phyloP scores from a whole-genome alignment of 202 grass and related monocot species.

The Carex arenaria region DNA sequence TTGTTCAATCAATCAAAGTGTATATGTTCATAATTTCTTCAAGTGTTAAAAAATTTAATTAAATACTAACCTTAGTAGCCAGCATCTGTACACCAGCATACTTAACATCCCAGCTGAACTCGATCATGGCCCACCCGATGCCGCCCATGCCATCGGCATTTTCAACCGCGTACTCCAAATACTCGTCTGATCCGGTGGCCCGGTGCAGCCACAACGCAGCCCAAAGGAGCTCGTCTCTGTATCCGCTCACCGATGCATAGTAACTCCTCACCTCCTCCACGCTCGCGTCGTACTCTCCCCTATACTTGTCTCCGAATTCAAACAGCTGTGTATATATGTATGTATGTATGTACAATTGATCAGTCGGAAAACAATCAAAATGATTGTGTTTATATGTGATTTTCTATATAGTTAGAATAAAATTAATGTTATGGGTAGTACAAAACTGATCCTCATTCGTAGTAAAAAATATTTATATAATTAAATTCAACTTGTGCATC shows the following conservation, averaged over 20 bases:
- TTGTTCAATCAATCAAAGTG: not conserved
- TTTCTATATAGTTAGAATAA: too few relatives aligned
- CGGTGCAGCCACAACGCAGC: constrained; percentile 93
- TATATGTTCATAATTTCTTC: not conserved
- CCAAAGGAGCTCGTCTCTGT: constrained; percentile 89
- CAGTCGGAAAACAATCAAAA: not conserved
- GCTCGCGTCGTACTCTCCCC: constrained; percentile 63
- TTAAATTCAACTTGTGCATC: not conserved
- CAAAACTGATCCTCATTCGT: too few relatives aligned
- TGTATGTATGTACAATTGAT: not conserved
- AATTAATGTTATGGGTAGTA: too few relatives aligned
- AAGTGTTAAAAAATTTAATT: not conserved
- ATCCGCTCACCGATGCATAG: constrained; percentile 82
- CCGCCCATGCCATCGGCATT: constrained; percentile 48
- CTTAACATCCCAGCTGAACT: constrained; percentile 97
- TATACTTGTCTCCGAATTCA: constrained; percentile 64
- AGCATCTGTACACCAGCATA: constrained; percentile 77
- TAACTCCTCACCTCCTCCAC: constrained; percentile 62
- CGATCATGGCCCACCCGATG: constrained; percentile 62
- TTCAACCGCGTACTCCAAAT: constrained; percentile 60
- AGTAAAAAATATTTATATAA: too few relatives aligned
- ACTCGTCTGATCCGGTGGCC: constrained; percentile 43
- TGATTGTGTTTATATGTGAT: too few relatives aligned
- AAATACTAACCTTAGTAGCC: constrained; percentile 56
- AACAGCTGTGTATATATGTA: constrained; percentile 39